Conservation (phyloP, 1,139 yeast genomes). For the Nakaseomyces sp. region DNA sequence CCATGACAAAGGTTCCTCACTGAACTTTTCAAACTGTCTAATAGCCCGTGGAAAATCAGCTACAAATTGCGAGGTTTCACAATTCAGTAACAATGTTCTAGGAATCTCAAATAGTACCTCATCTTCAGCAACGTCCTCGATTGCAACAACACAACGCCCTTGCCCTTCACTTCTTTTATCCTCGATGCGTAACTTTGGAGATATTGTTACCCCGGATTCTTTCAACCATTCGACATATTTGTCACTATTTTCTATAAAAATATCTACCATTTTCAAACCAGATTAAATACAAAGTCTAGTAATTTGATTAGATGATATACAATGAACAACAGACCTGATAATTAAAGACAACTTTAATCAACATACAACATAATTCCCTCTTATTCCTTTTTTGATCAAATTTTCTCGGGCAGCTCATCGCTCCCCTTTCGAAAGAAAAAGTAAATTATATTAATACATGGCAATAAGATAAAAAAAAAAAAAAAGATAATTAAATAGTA, state of each 20-base stretch:
- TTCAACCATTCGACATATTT: conserved; percentile 48
- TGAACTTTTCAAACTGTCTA: conserved; percentile 33
- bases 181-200: conserved; percentile 47
- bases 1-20: conserved; percentile 39
- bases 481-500: neutral
- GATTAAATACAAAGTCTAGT: neutral
- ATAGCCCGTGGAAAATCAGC: conserved; percentile 35
- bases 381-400: no score
- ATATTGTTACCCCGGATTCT: conserved; percentile 35
- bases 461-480: neutral
- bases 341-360: no score
- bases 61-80: conserved; percentile 45
- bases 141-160: conserved; percentile 75
- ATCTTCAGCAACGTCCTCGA: conserved; percentile 45
- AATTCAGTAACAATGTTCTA: conserved; percentile 45
- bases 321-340: no score
- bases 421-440: conserved; percentile 4
- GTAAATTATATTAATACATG: neutral
- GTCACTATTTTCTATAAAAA: conserved; percentile 34
- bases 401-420: neutral
- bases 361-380: neutral
- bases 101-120: conserved; percentile 69
- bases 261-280: conserved; percentile 1
- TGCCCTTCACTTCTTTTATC: conserved; percentile 53
- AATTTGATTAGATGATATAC: no score